These are phyloP conservation scores for Yueomyces sp. DNA, from an alignment of 805 yeast species.

Conservation along the genomic window DNA sequence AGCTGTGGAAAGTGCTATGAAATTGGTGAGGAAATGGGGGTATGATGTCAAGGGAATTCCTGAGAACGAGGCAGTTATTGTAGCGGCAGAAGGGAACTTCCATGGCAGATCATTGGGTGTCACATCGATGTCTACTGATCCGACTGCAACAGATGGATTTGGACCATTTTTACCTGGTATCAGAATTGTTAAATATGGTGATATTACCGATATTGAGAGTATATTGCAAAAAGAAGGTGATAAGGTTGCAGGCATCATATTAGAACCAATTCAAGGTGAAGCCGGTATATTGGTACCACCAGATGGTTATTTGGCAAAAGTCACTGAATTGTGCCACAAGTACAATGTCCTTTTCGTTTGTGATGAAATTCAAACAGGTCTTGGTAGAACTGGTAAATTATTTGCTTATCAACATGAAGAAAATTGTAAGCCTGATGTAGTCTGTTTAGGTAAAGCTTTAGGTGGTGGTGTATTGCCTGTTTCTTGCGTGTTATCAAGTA, in stretches of 20 bases:
- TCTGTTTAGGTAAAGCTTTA: constrained; percentile 85
- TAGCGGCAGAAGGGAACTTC: constrained; percentile 83
- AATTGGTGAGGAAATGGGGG: constrained; percentile 96
- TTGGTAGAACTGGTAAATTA: constrained; percentile 93
- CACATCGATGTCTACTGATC: constrained; percentile 88
- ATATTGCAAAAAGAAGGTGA: constrained; percentile 78
- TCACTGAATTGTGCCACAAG: constrained; percentile 61
- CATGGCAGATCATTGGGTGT: constrained; percentile 95
- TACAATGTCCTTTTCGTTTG: constrained; percentile 83
- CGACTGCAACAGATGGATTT: constrained; percentile 70
- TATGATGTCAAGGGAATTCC: constrained; percentile 77
- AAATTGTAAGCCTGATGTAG: constrained; percentile 73
- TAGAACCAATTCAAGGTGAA: constrained; percentile 97
- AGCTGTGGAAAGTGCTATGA: constrained; percentile 92
- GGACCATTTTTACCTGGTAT: constrained; percentile 83
- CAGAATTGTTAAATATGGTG: constrained; percentile 74
- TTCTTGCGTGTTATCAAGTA: constrained; percentile 81
- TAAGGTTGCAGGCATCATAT: constrained; percentile 75
- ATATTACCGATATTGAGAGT: constrained; percentile 46
- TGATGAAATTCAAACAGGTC: constrained; percentile 96
- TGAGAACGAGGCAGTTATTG: constrained; percentile 69
- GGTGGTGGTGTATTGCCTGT: constrained; percentile 93
- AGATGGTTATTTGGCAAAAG: constrained; percentile 58
- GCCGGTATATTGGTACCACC: constrained; percentile 97
- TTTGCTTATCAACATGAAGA: constrained; percentile 65